Percentiles rank a stretch among this genome's conserved stretches.
These are phyloP conservation scores for Sugiyamaella japonica DNA, from an alignment of 1,139 yeast species.

Conservation along the genomic window DNA sequence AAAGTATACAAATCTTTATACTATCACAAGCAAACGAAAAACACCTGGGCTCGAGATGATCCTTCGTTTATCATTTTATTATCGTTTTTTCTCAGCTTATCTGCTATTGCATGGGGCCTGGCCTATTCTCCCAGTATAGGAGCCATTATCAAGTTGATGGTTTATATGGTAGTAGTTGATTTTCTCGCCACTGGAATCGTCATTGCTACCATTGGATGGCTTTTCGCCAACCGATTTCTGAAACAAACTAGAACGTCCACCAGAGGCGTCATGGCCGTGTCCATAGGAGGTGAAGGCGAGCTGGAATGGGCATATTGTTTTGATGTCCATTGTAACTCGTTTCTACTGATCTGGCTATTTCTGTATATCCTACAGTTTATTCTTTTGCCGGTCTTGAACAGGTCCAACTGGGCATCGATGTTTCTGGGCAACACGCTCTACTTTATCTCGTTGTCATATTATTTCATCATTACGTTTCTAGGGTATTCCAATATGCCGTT, in stretches of 20 bases:
- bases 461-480: conserved; percentile 76
- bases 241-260: conserved; percentile 43
- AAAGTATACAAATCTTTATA: conserved; percentile 80
- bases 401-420: conserved; percentile 63
- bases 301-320: conserved; percentile 95
- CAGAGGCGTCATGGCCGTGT: conserved; percentile 29
- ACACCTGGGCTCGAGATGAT: conserved; percentile 83
- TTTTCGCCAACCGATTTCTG: conserved; percentile 64
- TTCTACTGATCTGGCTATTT: conserved; percentile 74
- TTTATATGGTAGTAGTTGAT: conserved; percentile 85
- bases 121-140: conserved; percentile 67
- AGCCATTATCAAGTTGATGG: conserved; percentile 61
- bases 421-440: conserved; percentile 78
- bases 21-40: conserved; percentile 70
- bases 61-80: conserved; percentile 81
- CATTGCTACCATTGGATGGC: conserved; percentile 73
- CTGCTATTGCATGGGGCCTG: conserved; percentile 90
- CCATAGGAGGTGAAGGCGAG: conserved; percentile 53
- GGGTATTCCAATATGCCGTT: conserved; percentile 87
- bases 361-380: conserved; percentile 76
- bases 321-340: conserved; percentile 89
- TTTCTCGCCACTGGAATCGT: conserved; percentile 69
- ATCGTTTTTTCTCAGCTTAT: conserved; percentile 60
- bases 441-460: conserved; percentile 68
- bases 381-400: conserved; percentile 66